A percentile compares a stretch with the other conserved stretches of the same genome.
These are phyloP conservation scores for Lactifluus volemus DNA, from an alignment of 768 basidiomycete species.

Conservation along the genomic window DNA sequence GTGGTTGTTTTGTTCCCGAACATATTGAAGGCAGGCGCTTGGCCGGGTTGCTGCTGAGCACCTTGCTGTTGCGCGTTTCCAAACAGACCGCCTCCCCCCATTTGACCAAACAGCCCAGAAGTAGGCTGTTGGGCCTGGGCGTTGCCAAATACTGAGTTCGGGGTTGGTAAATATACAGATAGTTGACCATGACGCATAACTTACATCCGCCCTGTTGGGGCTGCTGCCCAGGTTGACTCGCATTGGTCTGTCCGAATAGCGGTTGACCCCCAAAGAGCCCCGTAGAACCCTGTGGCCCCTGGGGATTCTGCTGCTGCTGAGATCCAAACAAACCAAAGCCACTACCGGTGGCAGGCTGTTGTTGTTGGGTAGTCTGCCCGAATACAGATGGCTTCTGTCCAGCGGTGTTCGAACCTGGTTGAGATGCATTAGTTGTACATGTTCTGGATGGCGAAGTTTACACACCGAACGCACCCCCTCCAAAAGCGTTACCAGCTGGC, in stretches of 20 bases:
- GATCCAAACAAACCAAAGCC: conserved; percentile 25
- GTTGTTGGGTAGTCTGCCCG: conserved; percentile 12
- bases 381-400: conserved; percentile 23
- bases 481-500: conserved; percentile 15
- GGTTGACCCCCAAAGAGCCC: conserved; percentile 21
- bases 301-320: conserved; percentile 32
- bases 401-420: conserved; percentile 9
- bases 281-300: conserved; percentile 24
- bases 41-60: conserved; percentile 14
- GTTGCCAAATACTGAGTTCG: conserved; percentile 21
- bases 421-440: neutral
- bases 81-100: conserved; percentile 15
- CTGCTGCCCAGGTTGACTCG: conserved; percentile 15
- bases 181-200: neutral
- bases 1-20: conserved; percentile 29
- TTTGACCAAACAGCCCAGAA: conserved; percentile 16
- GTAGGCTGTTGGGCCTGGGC: conserved; percentile 18
- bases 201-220: conserved; percentile 19
- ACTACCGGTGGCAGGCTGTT: conserved; percentile 11
- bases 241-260: conserved; percentile 14
- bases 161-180: neutral
- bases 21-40: conserved; percentile 21
- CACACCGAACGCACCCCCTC: conserved; percentile 25
- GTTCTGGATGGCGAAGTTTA: neutral
- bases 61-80: conserved; percentile 16